These are phyloP conservation scores for Apiotrichum gamsii DNA, from an alignment of 1,284 basidiomycete genomes.

Conservation along the genomic window DNA sequence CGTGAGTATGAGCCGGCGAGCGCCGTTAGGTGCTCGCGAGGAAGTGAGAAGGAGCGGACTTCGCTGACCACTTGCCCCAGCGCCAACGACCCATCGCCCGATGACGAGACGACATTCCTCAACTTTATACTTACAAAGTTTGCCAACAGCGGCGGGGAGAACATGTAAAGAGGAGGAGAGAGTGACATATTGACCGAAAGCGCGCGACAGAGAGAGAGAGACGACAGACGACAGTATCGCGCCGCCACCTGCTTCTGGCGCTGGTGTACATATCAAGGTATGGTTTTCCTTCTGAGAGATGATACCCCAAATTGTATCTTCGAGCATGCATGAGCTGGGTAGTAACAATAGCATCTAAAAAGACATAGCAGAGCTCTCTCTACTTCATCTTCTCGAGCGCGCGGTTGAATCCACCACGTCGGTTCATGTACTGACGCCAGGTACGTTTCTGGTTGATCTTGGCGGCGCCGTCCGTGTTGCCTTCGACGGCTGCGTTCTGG, in stretches of 20 bases:
- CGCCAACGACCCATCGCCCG: constrained; percentile 16
- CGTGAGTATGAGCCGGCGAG: constrained; percentile 23
- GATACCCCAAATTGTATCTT: no score
- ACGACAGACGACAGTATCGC: no score
- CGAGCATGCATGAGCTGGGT: no score
- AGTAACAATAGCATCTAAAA: no score
- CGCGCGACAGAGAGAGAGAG: no score
- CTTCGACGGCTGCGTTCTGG: constrained; percentile 60
- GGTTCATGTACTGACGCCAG: constrained; percentile 71
- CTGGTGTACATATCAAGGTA: no score
- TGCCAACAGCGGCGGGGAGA: constrained; percentile 39
- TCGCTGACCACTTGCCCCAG: constrained; percentile 9
- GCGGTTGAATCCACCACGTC: constrained; percentile 90
- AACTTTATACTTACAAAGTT: constrained; percentile 45
- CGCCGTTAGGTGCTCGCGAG: not conserved
- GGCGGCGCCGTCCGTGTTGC: constrained; percentile 53
- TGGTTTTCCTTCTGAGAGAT: no score
- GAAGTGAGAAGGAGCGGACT: not conserved
- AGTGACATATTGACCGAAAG: no score
- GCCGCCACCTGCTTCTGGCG: no score
- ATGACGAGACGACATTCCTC: constrained; percentile 40
- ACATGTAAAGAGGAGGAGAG: no score
- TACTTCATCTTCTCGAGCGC: constrained; percentile 67
- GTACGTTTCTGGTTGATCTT: constrained; percentile 82
- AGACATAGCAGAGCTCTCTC: no score